Conservation (phyloP, 306 rosid genomes). For the Vigna reflexopilosa region DNA sequence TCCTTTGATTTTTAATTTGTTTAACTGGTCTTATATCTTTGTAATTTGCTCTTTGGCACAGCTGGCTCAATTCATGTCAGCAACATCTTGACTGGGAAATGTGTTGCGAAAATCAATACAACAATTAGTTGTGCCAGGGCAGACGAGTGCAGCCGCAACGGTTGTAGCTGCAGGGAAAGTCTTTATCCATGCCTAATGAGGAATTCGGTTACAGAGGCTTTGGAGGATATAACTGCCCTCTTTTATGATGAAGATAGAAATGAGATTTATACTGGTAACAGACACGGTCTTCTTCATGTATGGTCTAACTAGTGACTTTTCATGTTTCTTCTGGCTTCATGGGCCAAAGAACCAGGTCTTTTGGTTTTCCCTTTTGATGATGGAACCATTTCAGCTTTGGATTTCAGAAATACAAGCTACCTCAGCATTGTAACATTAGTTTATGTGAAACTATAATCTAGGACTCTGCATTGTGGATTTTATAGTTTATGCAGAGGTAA, state of each 20-base stretch:
- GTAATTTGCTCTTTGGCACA: constrained; percentile 43
- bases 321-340: constrained; percentile 25
- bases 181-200: constrained; percentile 54
- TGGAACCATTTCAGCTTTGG: constrained; percentile 26
- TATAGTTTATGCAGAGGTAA: constrained; percentile 21
- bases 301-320: constrained; percentile 75
- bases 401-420: constrained; percentile 37
- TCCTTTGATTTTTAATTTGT: constrained; percentile 27
- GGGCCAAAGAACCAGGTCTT: constrained; percentile 11
- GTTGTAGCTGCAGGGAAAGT: constrained; percentile 52
- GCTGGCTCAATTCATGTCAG: constrained; percentile 95
- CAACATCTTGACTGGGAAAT: constrained; percentile 86
- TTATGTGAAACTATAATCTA: constrained; percentile 35
- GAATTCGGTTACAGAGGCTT: constrained; percentile 82
- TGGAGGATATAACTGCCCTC: constrained; percentile 92
- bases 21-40: background rate
- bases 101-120: constrained; percentile 81
- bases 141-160: constrained; percentile 48
- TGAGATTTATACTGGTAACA: constrained; percentile 88
- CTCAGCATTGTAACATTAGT: constrained; percentile 44
- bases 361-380: constrained; percentile 22
- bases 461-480: constrained; percentile 33
- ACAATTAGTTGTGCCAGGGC: constrained; percentile 51
- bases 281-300: constrained; percentile 87
- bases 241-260: constrained; percentile 91